Base-by-base conservation (phyloP, 371 early-diverging fungal genomes). In the Mortierella sp. region DNA sequence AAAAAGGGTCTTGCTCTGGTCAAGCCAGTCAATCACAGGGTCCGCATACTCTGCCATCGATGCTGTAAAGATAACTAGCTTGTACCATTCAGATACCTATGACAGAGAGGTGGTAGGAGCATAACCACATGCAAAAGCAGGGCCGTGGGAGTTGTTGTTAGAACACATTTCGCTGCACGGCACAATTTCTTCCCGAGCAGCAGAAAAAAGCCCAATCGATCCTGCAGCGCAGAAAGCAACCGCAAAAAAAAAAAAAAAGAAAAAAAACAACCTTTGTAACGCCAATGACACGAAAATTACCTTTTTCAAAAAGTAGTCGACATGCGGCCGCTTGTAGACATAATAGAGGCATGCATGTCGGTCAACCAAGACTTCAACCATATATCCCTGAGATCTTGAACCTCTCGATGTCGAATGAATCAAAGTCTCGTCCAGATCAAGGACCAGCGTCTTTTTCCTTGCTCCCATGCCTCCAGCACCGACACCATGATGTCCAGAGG, bases 21-120 rank as follows among this genome's bases (percentile, higher is more conserved):
- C 99, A 70, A 99, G 90, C 92, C 95, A 95, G 87, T 98, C 98
- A 70, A 99, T 97, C 48, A 99, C 99, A 21, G 99, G 99, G 84
- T 98, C 97, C 14, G 99, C 99, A 87, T 99, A 99, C 89, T 99
- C 98, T 47, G 97, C 93, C 94, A 99, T 94, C 19, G 97, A 97
- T 6, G 99, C 99, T 0, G 99, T 99, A 90, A 97, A 99, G 28
- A 99, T 95, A n/a, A 98, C 97, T n/a, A 99, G 91, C 76, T 96
- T 95, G 93, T 98, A 99, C 99, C 98, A 98, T 84, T 97, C 95
- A 80, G 94, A 91, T 79, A 98, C 97, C 95, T 95, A 76, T 5
- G 31, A 44, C 34, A 34, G 31, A 8, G 31, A 34, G 16, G 26
- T 60, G 28, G 16, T 16, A 63, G 19, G 65, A 48, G 74, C 45